Percentiles rank a stretch among this genome's conserved stretches.
phyloP scores from a whole-genome alignment of 2,329 filamentous ascomycete species.

The Venturia asperata region DNA sequence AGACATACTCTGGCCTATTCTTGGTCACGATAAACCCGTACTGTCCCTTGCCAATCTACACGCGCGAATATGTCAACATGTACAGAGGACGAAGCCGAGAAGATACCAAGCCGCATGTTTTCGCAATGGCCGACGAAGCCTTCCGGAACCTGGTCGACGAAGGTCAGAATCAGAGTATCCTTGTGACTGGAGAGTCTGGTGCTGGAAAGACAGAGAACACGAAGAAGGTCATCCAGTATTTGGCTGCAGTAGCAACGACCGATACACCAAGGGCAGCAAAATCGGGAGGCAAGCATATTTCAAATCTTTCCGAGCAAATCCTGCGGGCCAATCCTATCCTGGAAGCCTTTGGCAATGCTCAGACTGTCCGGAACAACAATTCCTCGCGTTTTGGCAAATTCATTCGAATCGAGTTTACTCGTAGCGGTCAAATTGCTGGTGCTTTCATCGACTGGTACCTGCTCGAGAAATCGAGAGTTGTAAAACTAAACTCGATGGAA shows the following conservation, averaged over 20 bases:
- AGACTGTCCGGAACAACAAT: conserved; percentile 96
- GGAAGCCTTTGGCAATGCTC: conserved; percentile 95
- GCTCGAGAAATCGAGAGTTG: conserved; percentile 94
- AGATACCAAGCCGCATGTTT: conserved; percentile 95
- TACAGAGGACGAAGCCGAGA: conserved; percentile 88
- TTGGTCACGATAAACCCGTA: conserved; percentile 97
- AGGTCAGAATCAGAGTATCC: conserved; percentile 90
- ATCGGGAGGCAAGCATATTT: conserved; percentile 59
- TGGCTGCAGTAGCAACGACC: conserved; percentile 84
- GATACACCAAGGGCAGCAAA: conserved; percentile 58
- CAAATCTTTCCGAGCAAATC: conserved; percentile 93
- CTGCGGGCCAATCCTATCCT: conserved; percentile 92
- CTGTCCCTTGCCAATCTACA: conserved; percentile 89
- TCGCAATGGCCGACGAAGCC: conserved; percentile 93
- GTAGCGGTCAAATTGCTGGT: conserved; percentile 81
- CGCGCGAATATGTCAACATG: conserved; percentile 95
- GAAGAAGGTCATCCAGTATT: conserved; percentile 98
- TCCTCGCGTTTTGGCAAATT: conserved; percentile 98
- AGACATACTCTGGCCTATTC: conserved; percentile 91
- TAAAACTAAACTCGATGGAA: conserved; percentile 78
- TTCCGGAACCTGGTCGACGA: conserved; percentile 95
- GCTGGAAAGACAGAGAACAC: conserved; percentile 99
- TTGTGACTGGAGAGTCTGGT: conserved; percentile 96
- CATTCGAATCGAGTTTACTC: conserved; percentile 90
- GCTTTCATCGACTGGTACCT: conserved; percentile 99